Evolutionary conservation across 257 asterid species (phyloP), one percentile per base, ranked within the genome.

Genomic region (Dorcoceras hygrometricum): DNA sequence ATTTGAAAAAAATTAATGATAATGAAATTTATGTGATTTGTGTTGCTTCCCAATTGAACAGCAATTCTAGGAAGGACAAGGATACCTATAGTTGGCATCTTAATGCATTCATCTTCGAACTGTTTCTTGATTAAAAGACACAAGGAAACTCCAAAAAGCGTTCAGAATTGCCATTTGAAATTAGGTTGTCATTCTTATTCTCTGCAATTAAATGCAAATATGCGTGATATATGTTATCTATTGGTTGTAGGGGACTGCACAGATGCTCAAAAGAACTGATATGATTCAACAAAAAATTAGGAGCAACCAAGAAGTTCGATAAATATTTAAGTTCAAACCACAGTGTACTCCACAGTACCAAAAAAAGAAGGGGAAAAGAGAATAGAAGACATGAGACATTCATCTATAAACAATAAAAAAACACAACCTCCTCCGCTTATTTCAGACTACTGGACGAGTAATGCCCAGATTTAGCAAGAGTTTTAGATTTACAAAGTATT

Each of bases 221-320:
- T 43, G 20, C 5, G 53, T 43, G 4, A 43, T 43, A 43, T 46
- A 46, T 46, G 53, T 16, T 46, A 16, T 16, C 22, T 12, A 39
- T 39, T 39, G 16, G 50, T 18, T 39, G 50, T 3, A 14, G 50
- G 43, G 14, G n/a, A 39, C n/a, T 4, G 1, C 5, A 46, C 4
- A 18, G 54, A 14, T 46, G 8, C 4, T 16, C n/a, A 14, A 16
- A 16, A 39, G 1, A 46, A 46, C 18, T 16, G 54, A 16, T 18
- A 46, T 16, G 20, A 51, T 39, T 56, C 78, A 84, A 78, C 75
- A 76, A 68, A 77, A 73, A 71, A 32, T 70, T 67, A 73, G 80
- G 81, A 82, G 71, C 85, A 80, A 79, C 78, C 81, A 74, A 76
- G 55, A 76, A 78, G 72, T 80, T 62, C 62, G 76, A 86, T 86